Percentiles rank a stretch among this genome's conserved stretches.
Evolutionary conservation across 495 filamentous ascomycete species (phyloP).

Genomic region (Hypoxylon intermedium): DNA sequence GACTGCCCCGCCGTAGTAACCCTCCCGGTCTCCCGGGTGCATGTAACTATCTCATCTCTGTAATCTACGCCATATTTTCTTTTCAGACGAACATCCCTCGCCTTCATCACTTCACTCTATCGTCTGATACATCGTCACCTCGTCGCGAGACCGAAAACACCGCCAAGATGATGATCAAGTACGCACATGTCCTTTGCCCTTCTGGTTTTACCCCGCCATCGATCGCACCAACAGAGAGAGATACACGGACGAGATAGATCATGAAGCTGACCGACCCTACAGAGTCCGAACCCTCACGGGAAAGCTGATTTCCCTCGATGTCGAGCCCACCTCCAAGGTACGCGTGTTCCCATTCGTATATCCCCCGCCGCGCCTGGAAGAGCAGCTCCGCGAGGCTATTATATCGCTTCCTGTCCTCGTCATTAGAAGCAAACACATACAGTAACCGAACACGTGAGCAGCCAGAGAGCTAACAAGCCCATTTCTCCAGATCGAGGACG

Average conservation of each 20-base stretch:
- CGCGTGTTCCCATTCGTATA: not conserved
- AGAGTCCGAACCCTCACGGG: constrained; percentile 98
- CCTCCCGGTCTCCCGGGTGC: too few species aligned
- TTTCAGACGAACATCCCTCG: too few species aligned
- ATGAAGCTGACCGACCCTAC: constrained; percentile 12
- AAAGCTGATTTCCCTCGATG: constrained; percentile 98
- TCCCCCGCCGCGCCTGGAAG: not conserved
- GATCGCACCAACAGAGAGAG: not conserved
- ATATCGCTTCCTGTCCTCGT: not conserved
- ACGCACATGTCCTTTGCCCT: constrained; percentile 22
- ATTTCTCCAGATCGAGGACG: constrained; percentile 74
- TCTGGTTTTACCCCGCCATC: constrained; percentile 25
- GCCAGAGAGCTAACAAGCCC: constrained; percentile 5
- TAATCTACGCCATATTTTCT: too few species aligned
- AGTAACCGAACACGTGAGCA: not conserved
- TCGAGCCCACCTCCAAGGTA: constrained; percentile 91
- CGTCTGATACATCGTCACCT: not conserved
- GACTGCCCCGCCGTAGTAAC: too few species aligned
- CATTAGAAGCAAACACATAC: not conserved
- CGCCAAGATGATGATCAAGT: constrained; percentile 58
- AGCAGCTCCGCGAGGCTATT: not conserved
- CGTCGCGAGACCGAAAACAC: constrained; percentile 4
- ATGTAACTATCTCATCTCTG: too few species aligned
- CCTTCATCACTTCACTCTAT: not conserved
- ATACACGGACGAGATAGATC: not conserved